Evolutionary conservation across 495 filamentous ascomycete species (phyloP).

Genomic region (Penicillium macrosclerotiorum): DNA sequence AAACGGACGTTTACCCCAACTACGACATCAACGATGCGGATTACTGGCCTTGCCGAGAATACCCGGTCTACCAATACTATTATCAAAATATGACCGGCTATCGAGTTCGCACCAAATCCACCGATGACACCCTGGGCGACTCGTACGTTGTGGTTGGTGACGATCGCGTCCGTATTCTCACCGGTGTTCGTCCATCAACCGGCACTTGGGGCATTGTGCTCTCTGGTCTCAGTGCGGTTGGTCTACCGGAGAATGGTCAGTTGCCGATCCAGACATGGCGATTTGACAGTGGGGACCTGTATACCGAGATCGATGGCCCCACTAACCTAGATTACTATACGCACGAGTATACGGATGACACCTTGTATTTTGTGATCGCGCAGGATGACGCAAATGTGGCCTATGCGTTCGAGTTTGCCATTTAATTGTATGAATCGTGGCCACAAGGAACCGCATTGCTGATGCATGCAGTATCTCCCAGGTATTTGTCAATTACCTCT

Average conservation of each 20-base stretch:
- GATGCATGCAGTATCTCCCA: no score
- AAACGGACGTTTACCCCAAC: no score
- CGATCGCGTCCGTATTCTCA: neutral
- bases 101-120: neutral
- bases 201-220: constrained; percentile 1
- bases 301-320: neutral
- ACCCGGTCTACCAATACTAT: constrained; percentile 2
- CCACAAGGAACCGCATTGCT: no score
- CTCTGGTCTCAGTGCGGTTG: neutral
- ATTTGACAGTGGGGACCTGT: neutral
- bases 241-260: neutral
- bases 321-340: neutral
- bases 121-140: neutral
- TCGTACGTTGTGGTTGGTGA: neutral
- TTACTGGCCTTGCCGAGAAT: constrained; percentile 1
- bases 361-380: neutral
- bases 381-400: neutral
- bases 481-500: no score
- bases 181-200: neutral
- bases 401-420: neutral
- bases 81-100: constrained; percentile 1
- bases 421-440: no score
- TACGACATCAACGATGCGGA: no score
- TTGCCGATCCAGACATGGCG: neutral
- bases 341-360: neutral